phyloP scores from a whole-genome alignment of 176 grass and related monocot species.

The Puya raimondii region DNA sequence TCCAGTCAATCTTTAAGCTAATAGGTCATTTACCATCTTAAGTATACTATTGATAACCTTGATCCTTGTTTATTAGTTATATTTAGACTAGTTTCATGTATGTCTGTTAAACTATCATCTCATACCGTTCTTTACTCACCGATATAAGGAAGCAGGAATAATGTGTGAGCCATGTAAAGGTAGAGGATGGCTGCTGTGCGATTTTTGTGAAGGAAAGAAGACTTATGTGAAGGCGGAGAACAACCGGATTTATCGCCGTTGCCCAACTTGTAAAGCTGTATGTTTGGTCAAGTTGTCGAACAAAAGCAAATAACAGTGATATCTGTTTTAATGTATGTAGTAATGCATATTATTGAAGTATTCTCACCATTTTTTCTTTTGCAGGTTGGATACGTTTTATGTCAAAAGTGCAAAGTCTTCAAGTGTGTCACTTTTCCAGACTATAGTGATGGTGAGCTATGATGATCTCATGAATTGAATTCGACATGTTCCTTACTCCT shows the following conservation, averaged over 20 bases:
- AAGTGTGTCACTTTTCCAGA: slow-evolving; percentile 66
- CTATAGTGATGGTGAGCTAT: slow-evolving; percentile 30
- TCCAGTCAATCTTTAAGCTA: no score
- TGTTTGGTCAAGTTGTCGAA: background rate
- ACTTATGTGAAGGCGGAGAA: slow-evolving; percentile 52
- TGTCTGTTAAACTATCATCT: background rate
- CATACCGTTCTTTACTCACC: background rate
- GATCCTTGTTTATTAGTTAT: no score
- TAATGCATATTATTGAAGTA: background rate
- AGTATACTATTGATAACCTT: no score
- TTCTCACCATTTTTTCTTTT: background rate
- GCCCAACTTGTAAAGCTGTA: slow-evolving; percentile 73
- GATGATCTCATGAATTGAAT: background rate
- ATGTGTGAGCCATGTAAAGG: slow-evolving; percentile 42
- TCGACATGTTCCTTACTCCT: background rate
- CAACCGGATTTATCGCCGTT: slow-evolving; percentile 59
- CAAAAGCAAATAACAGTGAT: background rate
- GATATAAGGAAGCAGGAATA: slow-evolving; percentile 23
- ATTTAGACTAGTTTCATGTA: background rate
- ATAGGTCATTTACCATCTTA: no score
- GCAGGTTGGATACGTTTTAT: slow-evolving; percentile 53
- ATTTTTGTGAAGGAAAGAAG: slow-evolving; percentile 73
- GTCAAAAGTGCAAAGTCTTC: slow-evolving; percentile 71
- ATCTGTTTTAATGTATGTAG: background rate
- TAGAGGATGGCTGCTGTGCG: slow-evolving; percentile 55